phyloP scores from a whole-genome alignment of 2,329 filamentous ascomycete genomes.

The Mariannaea sp. region DNA sequence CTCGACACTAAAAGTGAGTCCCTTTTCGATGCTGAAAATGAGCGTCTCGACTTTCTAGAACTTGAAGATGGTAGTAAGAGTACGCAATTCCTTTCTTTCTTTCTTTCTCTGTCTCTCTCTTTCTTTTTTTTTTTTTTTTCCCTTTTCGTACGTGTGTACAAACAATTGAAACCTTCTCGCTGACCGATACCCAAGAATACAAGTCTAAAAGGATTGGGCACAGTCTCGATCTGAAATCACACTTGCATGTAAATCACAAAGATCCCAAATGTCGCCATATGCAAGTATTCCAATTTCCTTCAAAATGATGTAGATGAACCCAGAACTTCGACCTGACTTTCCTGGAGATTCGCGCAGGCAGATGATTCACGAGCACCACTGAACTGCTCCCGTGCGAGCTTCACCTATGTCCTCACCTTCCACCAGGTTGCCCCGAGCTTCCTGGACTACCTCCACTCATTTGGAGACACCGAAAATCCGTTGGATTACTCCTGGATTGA shows the following conservation, averaged over 20 bases:
- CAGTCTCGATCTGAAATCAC: not conserved
- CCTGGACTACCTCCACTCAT: conserved; percentile 17
- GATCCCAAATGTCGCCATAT: conserved; percentile 16
- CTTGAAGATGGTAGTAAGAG: not conserved
- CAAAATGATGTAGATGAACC: not conserved
- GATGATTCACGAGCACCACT: conserved; percentile 4
- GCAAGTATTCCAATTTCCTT: not conserved
- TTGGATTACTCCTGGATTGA: conserved; percentile 21
- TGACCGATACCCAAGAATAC: conserved; percentile 1
- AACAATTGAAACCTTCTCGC: not conserved
- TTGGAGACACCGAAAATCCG: not conserved
- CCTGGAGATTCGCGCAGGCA: conserved; percentile 10
- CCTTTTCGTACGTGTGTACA: no score
- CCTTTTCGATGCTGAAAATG: not conserved
- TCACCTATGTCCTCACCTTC: not conserved
- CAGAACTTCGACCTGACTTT: not conserved
- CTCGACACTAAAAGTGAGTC: not conserved
- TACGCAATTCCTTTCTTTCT: not conserved
- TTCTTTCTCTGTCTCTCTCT: no score
- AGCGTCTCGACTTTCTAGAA: conserved; percentile 6
- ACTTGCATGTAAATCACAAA: conserved; percentile 13
- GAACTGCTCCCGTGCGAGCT: conserved; percentile 8
- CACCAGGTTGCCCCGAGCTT: conserved; percentile 12
- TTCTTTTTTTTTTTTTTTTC: no score
- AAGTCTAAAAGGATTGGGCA: not conserved